Evolutionary conservation across 495 filamentous ascomycete genomes (phyloP).

Genomic region (Pseudomonodictys pantanalensis): DNA sequence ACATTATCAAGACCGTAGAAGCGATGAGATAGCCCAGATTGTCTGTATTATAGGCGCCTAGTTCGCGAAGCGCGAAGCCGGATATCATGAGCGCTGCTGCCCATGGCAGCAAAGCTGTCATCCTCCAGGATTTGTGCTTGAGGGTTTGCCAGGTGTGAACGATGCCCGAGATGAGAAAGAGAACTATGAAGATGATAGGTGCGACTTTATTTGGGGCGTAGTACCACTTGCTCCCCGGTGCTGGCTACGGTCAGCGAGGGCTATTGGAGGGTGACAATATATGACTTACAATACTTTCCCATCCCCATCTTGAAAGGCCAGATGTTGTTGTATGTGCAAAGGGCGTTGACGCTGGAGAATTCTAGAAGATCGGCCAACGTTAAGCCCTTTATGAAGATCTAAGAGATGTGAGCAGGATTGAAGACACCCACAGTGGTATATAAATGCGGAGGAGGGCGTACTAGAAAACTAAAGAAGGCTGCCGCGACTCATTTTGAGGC

Average conservation of each 20-base stretch:
- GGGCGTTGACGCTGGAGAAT: too few relatives aligned
- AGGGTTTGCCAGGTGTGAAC: conserved; percentile 62
- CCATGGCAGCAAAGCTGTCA: conserved; percentile 34
- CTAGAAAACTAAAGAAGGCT: too few relatives aligned
- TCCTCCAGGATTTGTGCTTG: conserved; percentile 37
- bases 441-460: too few relatives aligned
- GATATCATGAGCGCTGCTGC: conserved; percentile 33
- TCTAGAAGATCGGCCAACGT: too few relatives aligned
- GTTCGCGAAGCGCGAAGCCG: conserved; percentile 30
- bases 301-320: conserved; percentile 22
- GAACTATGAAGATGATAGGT: conserved; percentile 62
- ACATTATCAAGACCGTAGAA: conserved; percentile 36
- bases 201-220: conserved; percentile 75
- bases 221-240: conserved; percentile 56
- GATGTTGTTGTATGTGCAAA: too few relatives aligned
- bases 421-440: too few relatives aligned
- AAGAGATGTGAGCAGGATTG: too few relatives aligned
- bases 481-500: too few relatives aligned
- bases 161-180: conserved; percentile 58
- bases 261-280: not conserved
- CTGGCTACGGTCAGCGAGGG: conserved; percentile 5
- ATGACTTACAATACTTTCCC: conserved; percentile 28
- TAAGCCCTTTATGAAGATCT: not conserved
- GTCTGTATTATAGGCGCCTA: conserved; percentile 29
- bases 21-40: conserved; percentile 30